phyloP scores from a whole-genome alignment of 805 yeast species.

The Candida tammaniensis region DNA sequence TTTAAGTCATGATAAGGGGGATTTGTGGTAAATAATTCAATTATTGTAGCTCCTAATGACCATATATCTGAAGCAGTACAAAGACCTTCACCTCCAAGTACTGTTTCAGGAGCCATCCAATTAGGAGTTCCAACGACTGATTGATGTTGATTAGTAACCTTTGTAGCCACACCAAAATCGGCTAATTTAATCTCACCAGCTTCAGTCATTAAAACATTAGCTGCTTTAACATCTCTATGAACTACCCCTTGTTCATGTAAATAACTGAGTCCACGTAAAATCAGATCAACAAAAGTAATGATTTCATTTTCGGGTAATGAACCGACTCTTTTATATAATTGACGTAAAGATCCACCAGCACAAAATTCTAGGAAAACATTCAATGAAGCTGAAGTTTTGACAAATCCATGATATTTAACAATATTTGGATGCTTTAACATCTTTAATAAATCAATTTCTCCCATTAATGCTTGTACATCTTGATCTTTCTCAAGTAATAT shows the following conservation, averaged over 20 bases:
- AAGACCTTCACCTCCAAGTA: constrained; percentile 74
- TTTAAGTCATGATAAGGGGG: constrained; percentile 83
- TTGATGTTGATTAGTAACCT: constrained; percentile 34
- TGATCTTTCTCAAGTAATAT: constrained; percentile 55
- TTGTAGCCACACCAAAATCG: constrained; percentile 94
- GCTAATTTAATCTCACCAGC: constrained; percentile 77
- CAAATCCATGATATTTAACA: constrained; percentile 67
- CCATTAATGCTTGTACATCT: constrained; percentile 49
- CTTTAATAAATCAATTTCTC: constrained; percentile 65
- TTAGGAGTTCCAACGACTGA: constrained; percentile 83
- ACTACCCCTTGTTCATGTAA: constrained; percentile 72
- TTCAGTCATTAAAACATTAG: constrained; percentile 72
- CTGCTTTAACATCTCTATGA: constrained; percentile 91
- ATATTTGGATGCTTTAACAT: constrained; percentile 64
- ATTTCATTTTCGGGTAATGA: constrained; percentile 56
- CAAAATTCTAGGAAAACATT: constrained; percentile 62
- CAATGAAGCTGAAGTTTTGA: constrained; percentile 49
- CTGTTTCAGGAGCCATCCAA: constrained; percentile 99
- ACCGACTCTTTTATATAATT: constrained; percentile 44
- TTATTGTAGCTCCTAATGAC: constrained; percentile 94
- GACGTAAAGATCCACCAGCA: constrained; percentile 63
- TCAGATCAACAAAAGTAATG: constrained; percentile 49
- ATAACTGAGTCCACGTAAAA: constrained; percentile 58
- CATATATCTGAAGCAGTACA: constrained; percentile 87
- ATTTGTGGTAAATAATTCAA: constrained; percentile 78